phyloP scores from a whole-genome alignment of 106 monocot genomes.

The Gastrodia elata region DNA sequence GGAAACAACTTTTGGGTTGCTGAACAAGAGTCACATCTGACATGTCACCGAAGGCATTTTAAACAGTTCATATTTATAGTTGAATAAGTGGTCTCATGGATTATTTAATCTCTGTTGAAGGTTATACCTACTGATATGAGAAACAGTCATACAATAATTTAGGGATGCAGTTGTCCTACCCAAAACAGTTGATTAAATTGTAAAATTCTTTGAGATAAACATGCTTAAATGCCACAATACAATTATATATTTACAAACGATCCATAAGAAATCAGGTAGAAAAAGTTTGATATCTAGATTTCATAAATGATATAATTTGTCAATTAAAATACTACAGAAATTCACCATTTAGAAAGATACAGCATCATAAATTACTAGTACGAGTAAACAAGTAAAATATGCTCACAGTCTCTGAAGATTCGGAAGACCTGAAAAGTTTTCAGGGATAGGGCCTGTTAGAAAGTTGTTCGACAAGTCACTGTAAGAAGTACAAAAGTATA shows the following conservation, averaged over 20 bases:
- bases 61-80: too few relatives aligned
- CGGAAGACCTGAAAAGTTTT: conserved; percentile 56
- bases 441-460: conserved; percentile 61
- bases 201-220: neutral
- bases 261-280: neutral
- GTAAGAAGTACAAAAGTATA: conserved; percentile 17
- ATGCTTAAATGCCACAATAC: neutral
- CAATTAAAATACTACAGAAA: neutral
- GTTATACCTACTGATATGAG: neutral
- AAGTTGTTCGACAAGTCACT: conserved; percentile 65
- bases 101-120: neutral
- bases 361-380: neutral
- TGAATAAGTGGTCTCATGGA: too few relatives aligned
- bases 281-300: neutral
- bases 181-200: neutral
- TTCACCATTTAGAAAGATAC: neutral
- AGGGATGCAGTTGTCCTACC: neutral
- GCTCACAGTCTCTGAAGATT: conserved; percentile 73
- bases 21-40: too few relatives aligned
- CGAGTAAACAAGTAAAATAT: conserved; percentile 1
- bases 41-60: too few relatives aligned
- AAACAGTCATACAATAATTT: neutral
- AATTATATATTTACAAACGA: neutral
- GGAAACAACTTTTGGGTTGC: too few relatives aligned
- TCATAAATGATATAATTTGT: neutral